Evolutionary conservation across 108 stramenopile species (phyloP).

Genomic region (Cylindrotheca closterium): DNA sequence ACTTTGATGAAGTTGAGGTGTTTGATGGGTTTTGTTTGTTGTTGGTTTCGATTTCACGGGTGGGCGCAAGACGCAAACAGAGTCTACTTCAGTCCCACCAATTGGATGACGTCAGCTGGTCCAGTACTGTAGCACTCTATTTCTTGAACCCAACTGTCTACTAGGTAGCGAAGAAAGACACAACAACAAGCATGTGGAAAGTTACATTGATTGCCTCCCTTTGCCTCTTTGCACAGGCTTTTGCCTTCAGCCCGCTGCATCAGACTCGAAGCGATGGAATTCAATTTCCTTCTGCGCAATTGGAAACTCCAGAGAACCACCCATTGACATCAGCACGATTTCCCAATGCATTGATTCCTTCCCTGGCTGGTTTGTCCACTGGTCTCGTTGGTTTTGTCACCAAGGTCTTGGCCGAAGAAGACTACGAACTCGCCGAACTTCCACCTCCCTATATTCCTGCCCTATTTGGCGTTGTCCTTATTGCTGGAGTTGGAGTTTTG

Average conservation of each 20-base stretch:
- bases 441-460: conserved; percentile 60
- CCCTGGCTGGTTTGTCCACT: conserved; percentile 10
- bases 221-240: neutral
- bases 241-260: neutral
- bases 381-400: conserved; percentile 17
- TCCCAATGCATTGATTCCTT: neutral
- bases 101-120: too few relatives aligned
- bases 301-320: too few relatives aligned
- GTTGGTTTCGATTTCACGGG: too few relatives aligned
- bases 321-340: too few relatives aligned
- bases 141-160: neutral
- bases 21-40: too few relatives aligned
- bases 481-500: conserved; percentile 79
- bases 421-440: conserved; percentile 29
- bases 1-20: too few relatives aligned
- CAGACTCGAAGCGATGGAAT: neutral
- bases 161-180: neutral
- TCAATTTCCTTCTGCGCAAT: too few relatives aligned
- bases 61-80: too few relatives aligned
- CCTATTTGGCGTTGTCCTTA: conserved; percentile 65
- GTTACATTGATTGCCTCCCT: neutral
- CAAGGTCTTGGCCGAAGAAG: conserved; percentile 15
- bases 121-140: too few relatives aligned
- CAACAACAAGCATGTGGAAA: neutral
- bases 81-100: too few relatives aligned